Evolutionary conservation across 495 filamentous ascomycete species (phyloP), one percentile per base, ranked within the genome.

Genomic region (Pseudotulostoma volvatum): DNA sequence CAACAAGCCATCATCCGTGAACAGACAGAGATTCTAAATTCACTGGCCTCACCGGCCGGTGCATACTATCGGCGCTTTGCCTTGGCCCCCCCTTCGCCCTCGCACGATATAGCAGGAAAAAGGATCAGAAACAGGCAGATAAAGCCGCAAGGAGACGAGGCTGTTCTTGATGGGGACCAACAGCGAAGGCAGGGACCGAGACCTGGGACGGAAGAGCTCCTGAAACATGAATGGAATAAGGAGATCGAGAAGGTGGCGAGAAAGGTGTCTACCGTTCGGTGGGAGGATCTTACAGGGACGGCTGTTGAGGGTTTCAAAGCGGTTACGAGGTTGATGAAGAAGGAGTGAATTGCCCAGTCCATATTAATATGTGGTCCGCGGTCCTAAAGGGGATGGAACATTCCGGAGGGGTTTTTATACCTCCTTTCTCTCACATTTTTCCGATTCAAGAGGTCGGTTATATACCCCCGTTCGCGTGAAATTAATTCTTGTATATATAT

Each of bases 181-280:
- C 23, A 11, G 11, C 23, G 23, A 28, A 59, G 62, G 30, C 59
- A 66, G 20, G 63, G 63, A 9, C 58, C 77, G 43, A 59, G 62
- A 31, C 59, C 67, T 20, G 63, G 63, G 11, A 59, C 77, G 43
- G 50, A 70, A 28, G 80, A 85, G 48, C 60, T 71, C 7, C 59
- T 79, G 46, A 90, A 90, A 60, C 79, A 85, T 53, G 57, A 68
- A 34, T 90, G 83, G 83, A 88, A 90, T 50, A 56, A 66, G 31
- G 83, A 88, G 57, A 58, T 88, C 19, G 73, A 81, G 51, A 61
- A 58, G 31, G 64, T 75, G 36, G 77, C 77, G n/a, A 64, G 61
- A 34, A 79, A 77, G 70, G 73, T 70, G 32, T 69, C 80, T 53
- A 67, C 60, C n/a, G 71, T 63, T 43, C 68, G 78, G 47, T 81